Evolutionary conservation across 1,284 basidiomycete genomes (phyloP), one percentile per base, ranked within the genome.

Genomic region (Cryptococcus sp.): DNA sequence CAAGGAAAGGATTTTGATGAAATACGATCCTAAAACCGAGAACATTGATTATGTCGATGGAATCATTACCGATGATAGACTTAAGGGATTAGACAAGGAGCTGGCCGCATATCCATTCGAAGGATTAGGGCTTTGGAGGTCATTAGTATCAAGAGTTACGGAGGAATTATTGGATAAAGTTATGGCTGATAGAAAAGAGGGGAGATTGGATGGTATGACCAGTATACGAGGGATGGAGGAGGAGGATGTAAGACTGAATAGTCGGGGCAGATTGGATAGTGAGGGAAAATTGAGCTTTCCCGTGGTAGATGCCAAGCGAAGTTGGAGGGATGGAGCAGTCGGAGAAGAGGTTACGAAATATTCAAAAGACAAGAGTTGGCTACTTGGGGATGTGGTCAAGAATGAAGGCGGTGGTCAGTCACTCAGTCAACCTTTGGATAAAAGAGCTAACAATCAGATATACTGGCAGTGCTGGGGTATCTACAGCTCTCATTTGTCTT

Each of bases 281-380:
- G 48, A 45, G 4, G 46, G 49, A 19, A 50, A 42, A 34, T 50
- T 77, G 50, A 45, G 55, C 22, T 77, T 77, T 51, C 63, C 62
- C 0, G 47, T 48, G 36, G 75, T 78, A 42, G 69, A 75, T 42
- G 52, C 76, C 36, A 73, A 72, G 59, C 55, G 73, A 32, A 76
- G 73, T 18, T 78, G 77, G 77, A 62, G 60, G 19, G 52, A 55
- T 1, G 76, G 76, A 1, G 76, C 73, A 1, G 61, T 70, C 0
- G 77, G 77, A 0, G 72, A 73, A 34, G 74, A 76, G 39, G 58
- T 78, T 2, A 77, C 69, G 4, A 42, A 59, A 34, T 76, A 67
- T 57, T 69, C 73, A 16, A 68, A 56, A 46, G 77, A 78, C 61
- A 78, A 78, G 64, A 76, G 72, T 51, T 75, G 71, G 73, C 52